phyloP scores from a whole-genome alignment of 2,329 filamentous ascomycete species.

The Ceratocystis huliohia region DNA sequence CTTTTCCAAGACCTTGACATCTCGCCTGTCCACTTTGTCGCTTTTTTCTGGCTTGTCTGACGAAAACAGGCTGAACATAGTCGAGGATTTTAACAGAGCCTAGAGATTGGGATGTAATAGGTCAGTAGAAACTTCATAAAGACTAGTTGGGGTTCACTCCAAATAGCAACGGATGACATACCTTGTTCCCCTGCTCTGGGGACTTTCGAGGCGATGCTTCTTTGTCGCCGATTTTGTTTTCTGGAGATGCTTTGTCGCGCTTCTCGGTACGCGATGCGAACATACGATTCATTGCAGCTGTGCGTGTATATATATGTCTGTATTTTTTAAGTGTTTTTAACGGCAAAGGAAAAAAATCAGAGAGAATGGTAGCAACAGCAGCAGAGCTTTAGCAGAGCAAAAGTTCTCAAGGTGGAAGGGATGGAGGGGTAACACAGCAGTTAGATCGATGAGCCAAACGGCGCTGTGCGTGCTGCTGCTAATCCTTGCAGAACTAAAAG shows the following conservation, averaged over 20 bases:
- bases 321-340: not conserved
- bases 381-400: not conserved
- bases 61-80: conserved; percentile 12
- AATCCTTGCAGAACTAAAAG: conserved; percentile 1
- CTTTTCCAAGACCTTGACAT: conserved; percentile 27
- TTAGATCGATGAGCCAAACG: not conserved
- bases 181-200: conserved; percentile 13
- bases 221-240: conserved; percentile 4
- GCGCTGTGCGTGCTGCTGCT: not conserved
- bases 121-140: not conserved
- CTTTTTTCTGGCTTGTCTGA: conserved; percentile 14
- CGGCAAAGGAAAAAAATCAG: not conserved
- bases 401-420: not conserved
- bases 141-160: not conserved
- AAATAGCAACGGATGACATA: not conserved
- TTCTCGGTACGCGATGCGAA: conserved; percentile 16
- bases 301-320: not conserved
- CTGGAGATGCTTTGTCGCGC: conserved; percentile 9
- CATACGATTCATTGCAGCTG: conserved; percentile 12
- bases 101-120: not conserved
- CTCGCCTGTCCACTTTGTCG: conserved; percentile 9
- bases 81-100: conserved; percentile 11
- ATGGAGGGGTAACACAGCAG: not conserved
- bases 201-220: conserved; percentile 1
- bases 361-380: not conserved